Conservation (phyloP, 2,329 filamentous ascomycete genomes). For the Monascus ruber region DNA sequence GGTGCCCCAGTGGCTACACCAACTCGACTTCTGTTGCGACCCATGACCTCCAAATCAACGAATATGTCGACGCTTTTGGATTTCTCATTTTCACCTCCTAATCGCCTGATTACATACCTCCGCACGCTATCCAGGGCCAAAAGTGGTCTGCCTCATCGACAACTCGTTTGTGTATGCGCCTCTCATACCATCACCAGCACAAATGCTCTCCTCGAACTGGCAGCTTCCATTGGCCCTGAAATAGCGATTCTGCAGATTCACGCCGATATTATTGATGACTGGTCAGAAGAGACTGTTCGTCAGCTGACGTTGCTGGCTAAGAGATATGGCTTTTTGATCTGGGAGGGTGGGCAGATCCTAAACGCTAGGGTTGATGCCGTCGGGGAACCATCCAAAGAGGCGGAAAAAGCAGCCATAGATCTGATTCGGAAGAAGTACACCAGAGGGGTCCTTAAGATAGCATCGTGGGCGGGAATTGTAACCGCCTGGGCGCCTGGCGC, state of each 20-base stretch:
- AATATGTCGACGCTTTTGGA: too few relatives aligned
- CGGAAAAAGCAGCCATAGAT: conserved; percentile 21
- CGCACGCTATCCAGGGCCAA: conserved; percentile 22
- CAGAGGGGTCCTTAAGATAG: conserved; percentile 24
- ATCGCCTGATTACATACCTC: conserved; percentile 28
- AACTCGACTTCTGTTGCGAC: too few relatives aligned
- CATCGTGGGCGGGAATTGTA: conserved; percentile 27
- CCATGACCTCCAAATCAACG: too few relatives aligned
- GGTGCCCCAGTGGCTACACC: too few relatives aligned
- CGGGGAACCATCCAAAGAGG: conserved; percentile 17
- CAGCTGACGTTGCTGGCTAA: conserved; percentile 24
- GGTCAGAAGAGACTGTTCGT: conserved; percentile 43
- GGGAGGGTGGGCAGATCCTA: conserved; percentile 30
- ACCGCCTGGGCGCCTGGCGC: conserved; percentile 29
- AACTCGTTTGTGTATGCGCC: conserved; percentile 35
- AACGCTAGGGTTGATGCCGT: conserved; percentile 24
- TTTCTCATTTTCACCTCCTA: conserved; percentile 9
- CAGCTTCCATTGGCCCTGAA: conserved; percentile 48
- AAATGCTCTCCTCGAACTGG: conserved; percentile 43
- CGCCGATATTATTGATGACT: conserved; percentile 52
- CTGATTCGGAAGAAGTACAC: conserved; percentile 29
- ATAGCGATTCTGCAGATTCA: conserved; percentile 52
- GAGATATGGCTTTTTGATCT: conserved; percentile 27
- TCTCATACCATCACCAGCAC: conserved; percentile 49
- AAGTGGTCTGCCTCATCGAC: conserved; percentile 24